Conservation (phyloP, 2,329 filamentous ascomycete species). For the Fusarium mundagurra region DNA sequence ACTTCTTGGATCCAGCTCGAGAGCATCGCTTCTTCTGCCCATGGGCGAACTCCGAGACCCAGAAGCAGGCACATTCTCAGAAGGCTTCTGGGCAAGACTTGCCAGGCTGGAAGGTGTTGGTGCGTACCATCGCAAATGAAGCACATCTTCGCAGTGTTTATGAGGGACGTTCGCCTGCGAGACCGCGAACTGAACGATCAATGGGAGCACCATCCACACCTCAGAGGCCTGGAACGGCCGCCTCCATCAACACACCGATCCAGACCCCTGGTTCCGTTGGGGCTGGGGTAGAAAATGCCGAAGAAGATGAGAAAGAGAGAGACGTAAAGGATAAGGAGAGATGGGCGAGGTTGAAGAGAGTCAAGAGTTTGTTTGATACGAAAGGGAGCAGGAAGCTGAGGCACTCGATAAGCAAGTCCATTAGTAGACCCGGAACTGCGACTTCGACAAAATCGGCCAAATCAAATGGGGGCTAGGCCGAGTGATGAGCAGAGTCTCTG, state of each 20-base stretch:
- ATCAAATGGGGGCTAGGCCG: conserved; percentile 32
- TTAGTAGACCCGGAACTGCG: conserved; percentile 53
- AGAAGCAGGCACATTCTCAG: conserved; percentile 56
- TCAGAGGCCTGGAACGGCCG: conserved; percentile 26
- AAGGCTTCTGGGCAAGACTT: conserved; percentile 49
- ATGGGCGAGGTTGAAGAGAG: conserved; percentile 75
- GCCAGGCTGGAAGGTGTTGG: conserved; percentile 65
- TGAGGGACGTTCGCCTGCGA: conserved; percentile 43
- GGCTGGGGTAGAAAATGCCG: conserved; percentile 22
- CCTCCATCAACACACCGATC: conserved; percentile 28
- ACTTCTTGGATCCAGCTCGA: conserved; percentile 72
- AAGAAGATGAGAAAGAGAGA: conserved; percentile 56
- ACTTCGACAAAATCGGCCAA: conserved; percentile 47
- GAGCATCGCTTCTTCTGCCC: conserved; percentile 88
- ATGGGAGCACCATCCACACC: conserved; percentile 36
- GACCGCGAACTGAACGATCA: conserved; percentile 17
- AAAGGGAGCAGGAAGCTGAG: conserved; percentile 67
- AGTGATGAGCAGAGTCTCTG: conserved; percentile 1
- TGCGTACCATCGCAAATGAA: conserved; percentile 67
- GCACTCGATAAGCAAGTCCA: conserved; percentile 50
- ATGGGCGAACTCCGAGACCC: conserved; percentile 74
- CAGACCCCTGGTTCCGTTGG: conserved; percentile 15
- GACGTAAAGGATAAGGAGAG: conserved; percentile 75
- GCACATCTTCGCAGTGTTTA: conserved; percentile 59
- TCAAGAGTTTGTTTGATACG: conserved; percentile 76